Conservation (phyloP, 2,329 filamentous ascomycete genomes). For the Reticulascus tulasneorum region DNA sequence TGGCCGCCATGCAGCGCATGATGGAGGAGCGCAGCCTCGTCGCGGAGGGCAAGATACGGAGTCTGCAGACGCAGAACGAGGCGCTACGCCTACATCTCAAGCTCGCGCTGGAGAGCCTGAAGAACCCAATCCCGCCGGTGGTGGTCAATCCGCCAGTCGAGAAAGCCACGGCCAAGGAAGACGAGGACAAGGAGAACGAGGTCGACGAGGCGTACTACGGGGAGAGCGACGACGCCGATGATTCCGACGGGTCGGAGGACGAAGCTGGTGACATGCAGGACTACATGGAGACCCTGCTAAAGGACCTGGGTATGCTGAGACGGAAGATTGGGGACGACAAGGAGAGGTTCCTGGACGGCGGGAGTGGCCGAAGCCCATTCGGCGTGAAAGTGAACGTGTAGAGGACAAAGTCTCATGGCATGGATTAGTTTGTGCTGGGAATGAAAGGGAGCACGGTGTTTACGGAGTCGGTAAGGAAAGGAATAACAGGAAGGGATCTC, state of each 20-base stretch:
- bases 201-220: slow-evolving; percentile 47
- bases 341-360: slow-evolving; percentile 64
- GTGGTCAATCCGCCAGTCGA: slow-evolving; percentile 25
- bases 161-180: slow-evolving; percentile 8
- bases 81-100: slow-evolving; percentile 82
- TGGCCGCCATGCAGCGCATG: slow-evolving; percentile 83
- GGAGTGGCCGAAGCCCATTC: slow-evolving; percentile 49
- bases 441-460: slow-evolving; percentile 15
- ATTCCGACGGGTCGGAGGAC: slow-evolving; percentile 44
- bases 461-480: too few relatives aligned
- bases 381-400: slow-evolving; percentile 37
- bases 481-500: too few relatives aligned
- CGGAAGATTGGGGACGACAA: slow-evolving; percentile 84
- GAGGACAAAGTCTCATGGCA: slow-evolving; percentile 12
- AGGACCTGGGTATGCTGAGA: slow-evolving; percentile 75
- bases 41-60: slow-evolving; percentile 89
- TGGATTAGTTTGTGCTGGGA: too few relatives aligned
- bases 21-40: slow-evolving; percentile 94
- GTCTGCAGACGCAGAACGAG: slow-evolving; percentile 85
- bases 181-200: slow-evolving; percentile 50
- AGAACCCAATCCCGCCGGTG: slow-evolving; percentile 79
- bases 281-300: slow-evolving; percentile 79
- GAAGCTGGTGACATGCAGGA: slow-evolving; percentile 67
- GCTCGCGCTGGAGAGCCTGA: slow-evolving; percentile 78
- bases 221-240: slow-evolving; percentile 38